Conservation (phyloP, 75 land plant species). For the Larix kaempferi region DNA sequence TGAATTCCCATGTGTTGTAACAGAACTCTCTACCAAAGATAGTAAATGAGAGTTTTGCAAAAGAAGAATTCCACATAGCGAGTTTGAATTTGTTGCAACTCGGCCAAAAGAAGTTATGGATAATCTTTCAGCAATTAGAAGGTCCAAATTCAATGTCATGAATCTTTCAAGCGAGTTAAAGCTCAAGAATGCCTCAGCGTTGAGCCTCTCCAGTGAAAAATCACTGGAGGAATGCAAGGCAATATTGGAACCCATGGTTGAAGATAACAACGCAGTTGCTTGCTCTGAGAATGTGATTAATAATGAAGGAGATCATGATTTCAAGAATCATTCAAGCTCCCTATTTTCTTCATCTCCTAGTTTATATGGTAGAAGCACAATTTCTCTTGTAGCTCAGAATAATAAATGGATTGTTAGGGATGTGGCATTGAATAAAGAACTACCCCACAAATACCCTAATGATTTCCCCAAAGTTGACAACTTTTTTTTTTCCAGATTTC, state of each 20-base stretch:
- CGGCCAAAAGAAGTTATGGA: background rate
- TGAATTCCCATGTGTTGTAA: too few species aligned
- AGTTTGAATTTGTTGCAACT: background rate
- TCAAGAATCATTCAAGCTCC: too few species aligned
- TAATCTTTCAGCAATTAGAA: background rate
- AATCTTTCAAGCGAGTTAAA: background rate
- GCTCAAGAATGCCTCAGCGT: background rate
- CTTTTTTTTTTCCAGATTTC: too few species aligned
- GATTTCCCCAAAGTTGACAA: too few species aligned
- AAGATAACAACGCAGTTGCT: background rate
- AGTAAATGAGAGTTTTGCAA: background rate
- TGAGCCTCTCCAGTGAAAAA: background rate
- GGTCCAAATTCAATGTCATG: background rate
- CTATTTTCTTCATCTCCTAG: too few species aligned
- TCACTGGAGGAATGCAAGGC: background rate
- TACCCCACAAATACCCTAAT: too few species aligned
- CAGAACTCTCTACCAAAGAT: background rate
- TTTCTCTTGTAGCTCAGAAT: too few species aligned
- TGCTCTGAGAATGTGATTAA: too few species aligned
- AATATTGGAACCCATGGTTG: background rate
- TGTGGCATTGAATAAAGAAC: too few species aligned
- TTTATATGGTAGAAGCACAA: too few species aligned
- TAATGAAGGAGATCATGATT: too few species aligned
- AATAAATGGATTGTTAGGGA: too few species aligned
- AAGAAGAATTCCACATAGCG: background rate